These are phyloP conservation scores for Pyrenula aspistea DNA, from an alignment of 495 filamentous ascomycete species.

Conservation along the genomic window DNA sequence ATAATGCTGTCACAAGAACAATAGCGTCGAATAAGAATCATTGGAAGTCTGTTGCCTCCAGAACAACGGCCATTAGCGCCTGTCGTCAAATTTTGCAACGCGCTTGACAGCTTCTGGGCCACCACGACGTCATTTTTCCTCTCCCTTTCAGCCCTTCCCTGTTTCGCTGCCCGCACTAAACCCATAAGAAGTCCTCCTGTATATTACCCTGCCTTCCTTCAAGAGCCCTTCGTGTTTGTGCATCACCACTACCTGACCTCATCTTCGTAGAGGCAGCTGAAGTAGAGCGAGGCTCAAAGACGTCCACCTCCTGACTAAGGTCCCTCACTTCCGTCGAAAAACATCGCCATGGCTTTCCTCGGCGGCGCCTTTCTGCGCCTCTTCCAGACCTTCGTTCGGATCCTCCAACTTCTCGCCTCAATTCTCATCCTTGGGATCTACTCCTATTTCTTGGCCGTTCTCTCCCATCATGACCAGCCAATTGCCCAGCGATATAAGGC, in stretches of 20 bases:
- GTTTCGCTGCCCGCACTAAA: too few relatives aligned
- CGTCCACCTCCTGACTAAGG: too few relatives aligned
- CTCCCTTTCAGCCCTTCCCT: too few relatives aligned
- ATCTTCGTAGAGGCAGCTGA: too few relatives aligned
- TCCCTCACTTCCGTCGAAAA: too few relatives aligned
- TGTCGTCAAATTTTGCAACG: not conserved
- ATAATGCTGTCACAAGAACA: not conserved
- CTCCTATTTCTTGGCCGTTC: slow-evolving; percentile 44
- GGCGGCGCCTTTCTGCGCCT: slow-evolving; percentile 49
- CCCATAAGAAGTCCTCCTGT: too few relatives aligned
- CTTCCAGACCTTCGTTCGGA: slow-evolving; percentile 50
- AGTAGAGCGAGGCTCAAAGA: too few relatives aligned
- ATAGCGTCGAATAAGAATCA: not conserved
- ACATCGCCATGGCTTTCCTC: slow-evolving; percentile 8
- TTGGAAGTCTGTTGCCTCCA: too few relatives aligned
- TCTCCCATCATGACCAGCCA: slow-evolving; percentile 40
- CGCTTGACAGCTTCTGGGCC: not conserved
- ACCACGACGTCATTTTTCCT: not conserved
- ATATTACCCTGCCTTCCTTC: too few relatives aligned
- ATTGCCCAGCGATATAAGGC: slow-evolving; percentile 59
- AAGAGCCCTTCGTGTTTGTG: too few relatives aligned
- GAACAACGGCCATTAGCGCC: not conserved
- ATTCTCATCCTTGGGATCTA: slow-evolving; percentile 68
- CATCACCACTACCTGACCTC: too few relatives aligned
- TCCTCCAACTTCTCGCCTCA: slow-evolving; percentile 58